phyloP scores from a whole-genome alignment of 108 stramenopile genomes.

The Heterococcus sp. region DNA sequence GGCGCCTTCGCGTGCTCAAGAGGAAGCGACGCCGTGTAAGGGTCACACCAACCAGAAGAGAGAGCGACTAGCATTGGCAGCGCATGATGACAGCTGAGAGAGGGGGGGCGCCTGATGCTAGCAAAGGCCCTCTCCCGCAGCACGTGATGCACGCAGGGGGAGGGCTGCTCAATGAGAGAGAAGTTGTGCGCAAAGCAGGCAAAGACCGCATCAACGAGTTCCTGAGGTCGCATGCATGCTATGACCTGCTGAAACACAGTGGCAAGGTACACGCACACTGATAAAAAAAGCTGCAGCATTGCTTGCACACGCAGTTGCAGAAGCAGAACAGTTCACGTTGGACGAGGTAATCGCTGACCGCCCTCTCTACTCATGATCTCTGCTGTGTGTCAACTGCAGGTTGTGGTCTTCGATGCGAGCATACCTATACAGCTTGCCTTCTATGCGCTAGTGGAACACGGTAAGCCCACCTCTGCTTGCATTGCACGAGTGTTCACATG shows the following conservation, averaged over 20 bases:
- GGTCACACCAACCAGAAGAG: too few species aligned
- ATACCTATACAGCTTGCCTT: neutral
- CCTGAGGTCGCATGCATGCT: slow-evolving; percentile 35
- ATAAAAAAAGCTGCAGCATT: neutral
- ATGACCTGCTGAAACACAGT: slow-evolving; percentile 34
- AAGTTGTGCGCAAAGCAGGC: slow-evolving; percentile 19
- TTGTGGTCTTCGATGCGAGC: neutral
- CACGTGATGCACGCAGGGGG: neutral
- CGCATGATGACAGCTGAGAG: too few species aligned
- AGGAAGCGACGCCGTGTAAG: too few species aligned
- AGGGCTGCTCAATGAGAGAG: slow-evolving; percentile 22
- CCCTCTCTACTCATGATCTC: neutral
- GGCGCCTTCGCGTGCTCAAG: too few species aligned
- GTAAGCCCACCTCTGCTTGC: neutral
- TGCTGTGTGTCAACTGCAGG: neutral
- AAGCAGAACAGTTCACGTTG: neutral
- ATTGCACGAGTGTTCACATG: too few species aligned
- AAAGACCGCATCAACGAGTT: slow-evolving; percentile 42
- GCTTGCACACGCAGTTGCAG: neutral
- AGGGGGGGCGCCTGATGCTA: too few species aligned
- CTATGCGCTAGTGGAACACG: neutral
- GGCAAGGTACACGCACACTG: slow-evolving; percentile 31
- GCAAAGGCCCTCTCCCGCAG: too few species aligned
- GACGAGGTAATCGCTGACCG: too few species aligned
- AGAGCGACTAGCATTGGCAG: too few species aligned